Percentiles rank a stretch among this genome's conserved stretches.
Conservation (phyloP, 2,329 filamentous ascomycete species). For the Sporothrix protearum region DNA sequence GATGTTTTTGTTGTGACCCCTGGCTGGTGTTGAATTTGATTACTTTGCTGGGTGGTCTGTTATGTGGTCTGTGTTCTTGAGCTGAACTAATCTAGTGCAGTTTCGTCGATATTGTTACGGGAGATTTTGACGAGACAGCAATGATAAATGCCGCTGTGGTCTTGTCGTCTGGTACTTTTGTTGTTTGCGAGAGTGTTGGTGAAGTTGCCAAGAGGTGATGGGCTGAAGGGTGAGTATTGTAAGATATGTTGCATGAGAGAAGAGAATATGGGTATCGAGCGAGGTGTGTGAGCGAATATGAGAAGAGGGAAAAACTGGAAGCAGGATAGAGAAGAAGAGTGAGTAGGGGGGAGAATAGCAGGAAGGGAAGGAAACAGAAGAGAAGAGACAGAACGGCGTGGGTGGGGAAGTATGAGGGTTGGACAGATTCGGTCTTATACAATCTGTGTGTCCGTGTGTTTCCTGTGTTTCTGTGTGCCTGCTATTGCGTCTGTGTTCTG, state of each 20-base stretch:
- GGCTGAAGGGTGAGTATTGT: not conserved
- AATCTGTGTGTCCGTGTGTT: conserved; percentile 5
- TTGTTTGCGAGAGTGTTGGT: not conserved
- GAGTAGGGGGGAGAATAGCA: not conserved
- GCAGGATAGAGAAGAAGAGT: not conserved
- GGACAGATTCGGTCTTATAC: conserved; percentile 25
- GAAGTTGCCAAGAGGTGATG: not conserved
- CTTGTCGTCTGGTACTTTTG: not conserved
- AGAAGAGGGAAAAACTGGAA: not conserved
- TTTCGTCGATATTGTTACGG: not conserved
- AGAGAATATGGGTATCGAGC: not conserved
- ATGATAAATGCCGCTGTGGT: not conserved
- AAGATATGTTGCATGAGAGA: not conserved
- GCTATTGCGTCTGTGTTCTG: not conserved
- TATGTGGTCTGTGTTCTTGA: not conserved
- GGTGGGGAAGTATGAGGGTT: conserved; percentile 17
- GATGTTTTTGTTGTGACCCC: not conserved
- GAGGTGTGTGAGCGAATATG: not conserved
- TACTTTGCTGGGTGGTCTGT: not conserved
- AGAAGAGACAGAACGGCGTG: not conserved
- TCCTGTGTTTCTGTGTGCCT: conserved; percentile 2
- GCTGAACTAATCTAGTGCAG: not conserved
- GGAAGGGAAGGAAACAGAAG: conserved; percentile 1
- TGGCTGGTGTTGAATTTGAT: not conserved
- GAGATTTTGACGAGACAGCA: not conserved